Evolutionary conservation across 768 basidiomycete species (phyloP), one percentile per base, ranked within the genome.

Genomic region (Mycena epipterygia): DNA sequence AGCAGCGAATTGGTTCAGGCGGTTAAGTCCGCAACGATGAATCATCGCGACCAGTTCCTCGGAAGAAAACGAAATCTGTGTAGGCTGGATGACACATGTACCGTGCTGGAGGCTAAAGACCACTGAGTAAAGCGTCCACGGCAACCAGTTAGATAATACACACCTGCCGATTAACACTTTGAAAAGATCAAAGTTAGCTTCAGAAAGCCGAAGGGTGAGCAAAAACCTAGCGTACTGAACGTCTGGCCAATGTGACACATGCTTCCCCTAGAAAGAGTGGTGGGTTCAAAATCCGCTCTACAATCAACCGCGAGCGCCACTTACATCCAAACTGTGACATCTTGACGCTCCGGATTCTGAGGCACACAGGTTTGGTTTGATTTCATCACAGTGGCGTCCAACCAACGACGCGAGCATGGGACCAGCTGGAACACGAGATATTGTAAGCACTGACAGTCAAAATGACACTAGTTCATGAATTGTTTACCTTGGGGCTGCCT

Each of bases 311-410:
- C 60, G 66, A 63, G 72, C 68, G 65, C 39, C 61, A 86, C 90
- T 80, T 74, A 91, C 90, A 91, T 87, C 88, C 87, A 88, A 17
- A 84, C 84, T 17, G 84, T 85, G 64, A 91, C 88, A 72, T 92
- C 90, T 77, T 84, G 87, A 64, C 81, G 80, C 30, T 79, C 80
- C 63, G 82, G 74, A 75, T 80, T 80, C 58, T 74, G 80, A 58
- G 88, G 87, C 65, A 77, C 70, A 67, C 80, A 83, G 63, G 84
- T 80, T 68, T 84, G 82, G 57, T 78, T 76, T 49, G 89, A 84
- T 76, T 91, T 91, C 46, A 79, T 68, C 52, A 86, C 78, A 6
- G 85, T 85, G 37, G 83, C 70, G 67, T 85, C 79, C 12, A 92
- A 73, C 91, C 90, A 92, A 27, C 78, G 81, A 67, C 86, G 85